A percentile compares a stretch with the other conserved stretches of the same genome.
phyloP scores from a whole-genome alignment of 2,329 filamentous ascomycete genomes.

The Aspergillus alliaceus region DNA sequence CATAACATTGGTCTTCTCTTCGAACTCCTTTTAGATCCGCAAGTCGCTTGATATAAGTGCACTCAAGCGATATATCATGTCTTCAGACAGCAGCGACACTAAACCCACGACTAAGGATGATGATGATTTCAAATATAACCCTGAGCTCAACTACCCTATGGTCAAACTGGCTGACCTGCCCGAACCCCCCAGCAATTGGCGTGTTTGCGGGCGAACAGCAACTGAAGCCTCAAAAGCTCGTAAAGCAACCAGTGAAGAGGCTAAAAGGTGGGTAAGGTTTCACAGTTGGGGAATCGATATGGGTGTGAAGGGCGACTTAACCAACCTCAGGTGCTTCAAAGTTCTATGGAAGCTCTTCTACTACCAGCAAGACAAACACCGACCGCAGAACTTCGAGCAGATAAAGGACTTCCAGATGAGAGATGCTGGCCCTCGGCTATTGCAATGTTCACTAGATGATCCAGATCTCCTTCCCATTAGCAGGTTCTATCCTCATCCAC shows the following conservation, averaged over 20 bases:
- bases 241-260: background rate
- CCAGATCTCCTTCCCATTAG: conserved; percentile 22
- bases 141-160: conserved; percentile 3
- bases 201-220: background rate
- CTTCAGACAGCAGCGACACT: background rate
- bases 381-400: conserved; percentile 14
- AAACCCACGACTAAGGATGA: background rate
- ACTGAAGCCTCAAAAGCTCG: background rate
- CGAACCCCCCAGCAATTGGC: conserved; percentile 6
- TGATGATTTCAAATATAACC: conserved; percentile 1
- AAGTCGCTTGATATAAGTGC: background rate
- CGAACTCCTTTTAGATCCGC: background rate
- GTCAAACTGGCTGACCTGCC: conserved; percentile 9
- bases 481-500: conserved; percentile 19
- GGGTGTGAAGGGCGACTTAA: background rate
- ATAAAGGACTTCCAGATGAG: conserved; percentile 16
- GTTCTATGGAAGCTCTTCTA: conserved; percentile 27
- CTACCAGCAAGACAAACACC: conserved; percentile 20
- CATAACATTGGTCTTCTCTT: background rate
- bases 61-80: background rate
- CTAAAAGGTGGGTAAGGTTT: conserved; percentile 12
- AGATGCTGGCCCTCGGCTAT: conserved; percentile 34
- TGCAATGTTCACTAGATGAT: conserved; percentile 17
- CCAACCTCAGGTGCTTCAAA: conserved; percentile 4
- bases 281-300: conserved; percentile 30